Conservation (phyloP, 176 grass and related monocot species). For the Triticum dicoccoides region DNA sequence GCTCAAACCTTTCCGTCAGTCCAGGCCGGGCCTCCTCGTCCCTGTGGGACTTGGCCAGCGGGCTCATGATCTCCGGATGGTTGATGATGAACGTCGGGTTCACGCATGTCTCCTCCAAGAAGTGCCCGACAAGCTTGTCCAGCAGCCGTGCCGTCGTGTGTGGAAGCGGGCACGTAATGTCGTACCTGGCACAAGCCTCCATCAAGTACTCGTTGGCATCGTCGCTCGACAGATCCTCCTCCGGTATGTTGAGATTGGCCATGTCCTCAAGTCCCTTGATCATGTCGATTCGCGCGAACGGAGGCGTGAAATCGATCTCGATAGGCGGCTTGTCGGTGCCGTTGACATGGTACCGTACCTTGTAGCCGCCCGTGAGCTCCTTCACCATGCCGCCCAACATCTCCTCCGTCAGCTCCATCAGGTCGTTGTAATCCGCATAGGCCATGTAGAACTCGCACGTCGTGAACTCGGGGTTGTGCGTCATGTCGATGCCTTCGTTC, state of each 20-base stretch:
- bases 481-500: constrained; percentile 92
- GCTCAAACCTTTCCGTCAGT: constrained; percentile 75
- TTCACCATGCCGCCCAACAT: constrained; percentile 58
- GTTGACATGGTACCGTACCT: constrained; percentile 73
- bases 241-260: constrained; percentile 61
- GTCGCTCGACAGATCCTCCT: constrained; percentile 64
- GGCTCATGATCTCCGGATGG: constrained; percentile 90
- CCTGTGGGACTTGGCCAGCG: constrained; percentile 87
- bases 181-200: constrained; percentile 62
- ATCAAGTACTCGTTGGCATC: constrained; percentile 67
- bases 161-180: constrained; percentile 80
- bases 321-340: constrained; percentile 58
- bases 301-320: constrained; percentile 75
- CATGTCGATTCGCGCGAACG: constrained; percentile 55
- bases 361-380: constrained; percentile 80
- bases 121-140: constrained; percentile 90
- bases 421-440: constrained; percentile 76
- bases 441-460: constrained; percentile 95
- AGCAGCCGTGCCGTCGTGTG: constrained; percentile 81
- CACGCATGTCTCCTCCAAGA: constrained; percentile 69
- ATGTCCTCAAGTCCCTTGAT: constrained; percentile 64
- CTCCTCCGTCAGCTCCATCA: constrained; percentile 68
- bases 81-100: background rate
- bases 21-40: constrained; percentile 32
- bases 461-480: constrained; percentile 96